Evolutionary conservation across 495 filamentous ascomycete genomes (phyloP), one percentile per base, ranked within the genome.

Genomic region (Penicillium cinerascens): DNA sequence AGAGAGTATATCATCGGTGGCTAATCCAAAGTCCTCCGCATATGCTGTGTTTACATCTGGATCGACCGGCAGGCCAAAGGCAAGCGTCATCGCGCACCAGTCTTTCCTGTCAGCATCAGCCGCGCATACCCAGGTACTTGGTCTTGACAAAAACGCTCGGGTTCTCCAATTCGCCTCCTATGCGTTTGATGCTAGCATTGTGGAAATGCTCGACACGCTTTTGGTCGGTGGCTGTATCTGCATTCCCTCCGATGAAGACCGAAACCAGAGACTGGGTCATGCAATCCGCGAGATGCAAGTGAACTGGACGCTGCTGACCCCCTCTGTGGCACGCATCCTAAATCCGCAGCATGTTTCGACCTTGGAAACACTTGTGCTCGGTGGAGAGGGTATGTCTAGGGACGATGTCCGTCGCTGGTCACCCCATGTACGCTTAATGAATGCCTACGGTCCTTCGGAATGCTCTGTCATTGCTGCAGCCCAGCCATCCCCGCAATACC

Each of bases 171-270:
- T 72, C 37, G 52, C 65, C 0, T 55, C 69, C 1, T 66, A 72
- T 43, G 56, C 55, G 0, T 72, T 72, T 39, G 69, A 65, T 42
- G 48, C 55, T 17, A 76, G 77, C 39, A 70, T 86, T 20, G 60
- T 71, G 11, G 83, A 87, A 47, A 77, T 82, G 4, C 79, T 86
- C 38, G 78, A 73, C 0, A 82, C 83, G 0, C 66, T 88, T 1
- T 73, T 75, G 0, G 57, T 63, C 6, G 82, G 82, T 1, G 82
- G 76, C 5, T 81, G 78, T 36, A 61, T 87, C 6, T 82, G 79
- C 29, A 47, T 47, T 36, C 44, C 44, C 6, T 49, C 59, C 15
- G 59, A 76, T 46, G 39, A 63, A 25, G 58, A 71, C 25, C 49
- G 59, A 22, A 35, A 60, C 20, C 55, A 62, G 29, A 23, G 48